Base-by-base conservation (phyloP, 2,329 filamentous ascomycete species). In the Xylariaceae sp. region DNA sequence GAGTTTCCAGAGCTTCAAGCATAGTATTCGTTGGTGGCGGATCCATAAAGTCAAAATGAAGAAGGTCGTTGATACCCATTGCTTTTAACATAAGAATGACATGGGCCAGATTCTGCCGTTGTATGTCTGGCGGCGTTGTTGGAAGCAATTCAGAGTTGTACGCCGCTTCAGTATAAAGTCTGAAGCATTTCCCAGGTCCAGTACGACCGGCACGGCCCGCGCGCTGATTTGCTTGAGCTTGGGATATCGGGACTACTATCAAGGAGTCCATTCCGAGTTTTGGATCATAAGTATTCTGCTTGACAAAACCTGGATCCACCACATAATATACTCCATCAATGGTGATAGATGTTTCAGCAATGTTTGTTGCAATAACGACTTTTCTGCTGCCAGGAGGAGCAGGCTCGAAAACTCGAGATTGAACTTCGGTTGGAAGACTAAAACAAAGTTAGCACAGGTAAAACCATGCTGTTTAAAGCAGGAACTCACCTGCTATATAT, bases 31-130 rank as follows among this genome's bases (percentile, higher is more conserved):
- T 94, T 0, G 94, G 94, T 0, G 94, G 94, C 0, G 94, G 92
- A 66, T 99, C 94, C 93, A 99, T 97, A 66, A 99, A 99, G 73
- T 97, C 93, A 67, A 99, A 99, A 68, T 96, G 92, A 10, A 99
- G 81, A 1, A 99, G 79, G 68, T 99, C 94, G 68, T 99, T 97
- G 72, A 99, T 97, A 3, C 95, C 94, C 92, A 99, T 97, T 0
- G 94, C 94, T 71, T 99, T 99, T 44, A 99, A 82, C 89, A 97
- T 96, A 40, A 99, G 81, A 71, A 99, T 97, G 0, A 93, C 97
- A 63, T 89, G 87, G 0, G 91, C 89, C 47, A 99, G 70, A 66
- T 99, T 99, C 70, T 97, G 91, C 1, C 94, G 83, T 69, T 99
- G 94, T 45, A 99, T 99, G 66, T 97, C 94, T 1, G 94, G 94